Evolutionary conservation across 495 filamentous ascomycete species (phyloP), one percentile per base, ranked within the genome.

Genomic region (Bryoglossum gracile): DNA sequence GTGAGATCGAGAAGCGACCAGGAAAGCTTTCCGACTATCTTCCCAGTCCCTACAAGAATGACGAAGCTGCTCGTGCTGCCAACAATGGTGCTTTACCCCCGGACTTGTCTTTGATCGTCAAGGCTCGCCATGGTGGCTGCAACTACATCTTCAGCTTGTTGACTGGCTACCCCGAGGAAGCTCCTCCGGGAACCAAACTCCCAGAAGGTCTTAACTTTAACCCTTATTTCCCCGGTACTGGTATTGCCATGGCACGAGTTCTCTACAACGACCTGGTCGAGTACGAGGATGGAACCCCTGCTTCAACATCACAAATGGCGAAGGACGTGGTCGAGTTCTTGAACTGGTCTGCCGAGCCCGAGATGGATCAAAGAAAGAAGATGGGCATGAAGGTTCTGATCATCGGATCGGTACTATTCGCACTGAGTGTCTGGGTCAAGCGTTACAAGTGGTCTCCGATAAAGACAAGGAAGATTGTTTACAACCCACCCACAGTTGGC

Each of bases 241-340:
- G 89, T 59, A 99, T 99, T 68, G 94, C 86, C 59, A 99, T 99
- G 94, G 89, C 84, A 59, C 90, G 94, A 76, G 91, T 96, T 48
- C 80, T 99, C 36, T 99, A 91, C 70, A 91, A 99, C 58, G 94
- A 90, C 48, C 71, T 99, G 24, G 94, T 99, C 46, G 94, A 99
- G 63, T 99, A 99, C 75, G 94, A 99, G 66, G 94, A 99, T 56
- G 87, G 82, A 47, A 97, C 94, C 25, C 84, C 89, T 40, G 94
- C 94, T 24, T 83, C 89, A 56, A 86, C 89, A 48, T 95, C 89
- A 42, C 94, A 99, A 75, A 97, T 99, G 94, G 94, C 94, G 60
- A 99, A 99, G 82, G 94, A 99, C 63, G 94, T 97, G 44, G 78
- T 82, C 32, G 89, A 99, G 74, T 99, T 99, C 76, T 78, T 99